These are phyloP conservation scores for Blechomonas ayalai DNA, from an alignment of 208 protist species.

Conservation along the genomic window DNA sequence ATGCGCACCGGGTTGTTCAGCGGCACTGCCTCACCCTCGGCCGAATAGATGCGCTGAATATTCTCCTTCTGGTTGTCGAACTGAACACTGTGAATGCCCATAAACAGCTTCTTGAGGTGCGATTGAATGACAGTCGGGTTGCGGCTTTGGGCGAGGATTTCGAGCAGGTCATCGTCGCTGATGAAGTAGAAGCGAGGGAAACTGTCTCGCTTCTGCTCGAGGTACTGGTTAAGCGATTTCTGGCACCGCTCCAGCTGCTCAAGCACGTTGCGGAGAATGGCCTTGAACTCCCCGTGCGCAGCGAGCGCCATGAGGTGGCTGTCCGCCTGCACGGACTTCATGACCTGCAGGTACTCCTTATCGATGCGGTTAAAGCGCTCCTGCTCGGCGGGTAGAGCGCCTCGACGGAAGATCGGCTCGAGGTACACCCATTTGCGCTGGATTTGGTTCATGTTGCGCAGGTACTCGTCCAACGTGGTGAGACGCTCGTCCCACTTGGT, in stretches of 20 bases:
- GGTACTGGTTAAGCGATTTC: conserved; percentile 95
- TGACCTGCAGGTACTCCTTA: conserved; percentile 91
- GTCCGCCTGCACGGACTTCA: conserved; percentile 80
- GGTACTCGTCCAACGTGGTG: conserved; percentile 84
- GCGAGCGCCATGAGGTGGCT: conserved; percentile 83
- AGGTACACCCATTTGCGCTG: conserved; percentile 98
- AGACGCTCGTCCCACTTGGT: conserved; percentile 91
- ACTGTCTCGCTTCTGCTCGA: conserved; percentile 96
- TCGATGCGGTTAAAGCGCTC: conserved; percentile 94
- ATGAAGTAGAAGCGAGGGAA: conserved; percentile 99
- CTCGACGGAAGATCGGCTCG: conserved; percentile 97
- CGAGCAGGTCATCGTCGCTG: conserved; percentile 98
- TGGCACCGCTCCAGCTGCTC: conserved; percentile 97
- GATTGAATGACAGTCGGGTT: conserved; percentile 96
- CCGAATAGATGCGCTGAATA: conserved; percentile 88
- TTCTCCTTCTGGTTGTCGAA: conserved; percentile 86
- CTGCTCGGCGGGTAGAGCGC: conserved; percentile 95
- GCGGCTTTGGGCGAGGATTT: conserved; percentile 95
- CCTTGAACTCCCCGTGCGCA: conserved; percentile 70
- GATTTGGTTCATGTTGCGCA: conserved; percentile 94
- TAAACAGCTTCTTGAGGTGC: conserved; percentile 98
- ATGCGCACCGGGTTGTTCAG: conserved; percentile 89
- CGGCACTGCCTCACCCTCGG: conserved; percentile 92
- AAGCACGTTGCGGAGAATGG: conserved; percentile 81
- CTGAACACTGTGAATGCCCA: conserved; percentile 93